Evolutionary conservation across 164 flowering plant species (phyloP).

Genomic region (Santalum album): DNA sequence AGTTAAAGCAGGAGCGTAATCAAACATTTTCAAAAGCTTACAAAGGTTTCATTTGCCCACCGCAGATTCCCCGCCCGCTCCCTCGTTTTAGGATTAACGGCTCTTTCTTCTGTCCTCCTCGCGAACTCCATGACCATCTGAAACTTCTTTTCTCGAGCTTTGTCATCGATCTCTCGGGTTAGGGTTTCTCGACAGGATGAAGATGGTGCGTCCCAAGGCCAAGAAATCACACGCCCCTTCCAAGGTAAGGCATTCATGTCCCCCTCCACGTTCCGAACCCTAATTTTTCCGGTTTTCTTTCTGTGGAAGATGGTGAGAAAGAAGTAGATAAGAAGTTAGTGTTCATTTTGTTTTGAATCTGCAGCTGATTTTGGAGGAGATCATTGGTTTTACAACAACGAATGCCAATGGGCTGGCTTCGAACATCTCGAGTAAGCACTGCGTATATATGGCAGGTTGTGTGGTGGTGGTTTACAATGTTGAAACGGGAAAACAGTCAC

Average conservation of each 20-base stretch:
- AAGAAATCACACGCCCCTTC: conserved; percentile 23
- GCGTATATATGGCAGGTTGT: conserved; percentile 62
- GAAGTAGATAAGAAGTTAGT: neutral
- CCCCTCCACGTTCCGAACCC: neutral
- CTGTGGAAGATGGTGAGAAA: no score
- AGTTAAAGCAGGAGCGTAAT: no score
- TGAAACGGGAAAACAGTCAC: conserved; percentile 39
- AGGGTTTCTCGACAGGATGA: neutral
- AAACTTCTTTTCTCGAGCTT: no score
- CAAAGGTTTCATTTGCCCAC: no score
- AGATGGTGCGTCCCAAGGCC: conserved; percentile 18
- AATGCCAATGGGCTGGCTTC: conserved; percentile 59
- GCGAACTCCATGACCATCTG: no score
- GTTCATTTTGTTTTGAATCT: neutral
- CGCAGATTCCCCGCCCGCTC: conserved; percentile 15
- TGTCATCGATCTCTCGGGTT: neutral
- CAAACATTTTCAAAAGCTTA: no score
- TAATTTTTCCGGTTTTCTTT: neutral
- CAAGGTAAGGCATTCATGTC: conserved; percentile 13
- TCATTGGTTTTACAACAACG: conserved; percentile 52
- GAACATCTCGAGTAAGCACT: conserved; percentile 23
- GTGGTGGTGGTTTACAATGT: conserved; percentile 57
- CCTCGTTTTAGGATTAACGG: neutral
- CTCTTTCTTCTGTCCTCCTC: no score
- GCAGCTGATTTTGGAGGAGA: conserved; percentile 55